These are phyloP conservation scores for Phytopythium ostracodes DNA, from an alignment of 352 stramenopile genomes.

Conservation along the genomic window DNA sequence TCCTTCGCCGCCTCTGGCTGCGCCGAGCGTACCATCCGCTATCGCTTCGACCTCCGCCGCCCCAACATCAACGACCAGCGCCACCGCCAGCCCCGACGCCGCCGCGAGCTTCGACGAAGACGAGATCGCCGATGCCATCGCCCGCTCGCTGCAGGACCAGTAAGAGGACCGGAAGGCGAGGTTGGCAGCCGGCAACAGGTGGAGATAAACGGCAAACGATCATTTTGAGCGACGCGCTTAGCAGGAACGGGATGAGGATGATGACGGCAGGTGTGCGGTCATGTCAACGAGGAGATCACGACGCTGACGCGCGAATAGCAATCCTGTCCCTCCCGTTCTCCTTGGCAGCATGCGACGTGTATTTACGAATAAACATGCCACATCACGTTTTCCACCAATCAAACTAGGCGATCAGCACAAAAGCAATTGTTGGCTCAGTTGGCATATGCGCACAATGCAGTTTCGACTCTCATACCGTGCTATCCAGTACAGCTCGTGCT, in stretches of 20 bases:
- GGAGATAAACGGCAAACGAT: too few species aligned
- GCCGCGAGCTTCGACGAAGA: slow-evolving; percentile 59
- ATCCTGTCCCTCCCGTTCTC: not conserved
- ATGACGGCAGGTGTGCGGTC: not conserved
- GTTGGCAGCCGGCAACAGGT: not conserved
- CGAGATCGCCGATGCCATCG: slow-evolving; percentile 75
- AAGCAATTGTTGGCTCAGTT: not conserved
- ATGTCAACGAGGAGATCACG: not conserved
- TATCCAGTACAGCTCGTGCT: slow-evolving; percentile 9
- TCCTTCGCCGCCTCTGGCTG: slow-evolving; percentile 8
- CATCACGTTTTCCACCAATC: too few species aligned
- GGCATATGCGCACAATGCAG: not conserved
- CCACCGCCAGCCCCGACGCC: not conserved
- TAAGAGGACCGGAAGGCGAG: slow-evolving; percentile 11
- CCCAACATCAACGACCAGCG: slow-evolving; percentile 10
- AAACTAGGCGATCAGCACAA: slow-evolving; percentile 14
- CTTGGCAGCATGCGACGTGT: too few species aligned
- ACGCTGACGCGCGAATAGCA: slow-evolving; percentile 12
- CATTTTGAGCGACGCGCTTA: not conserved
- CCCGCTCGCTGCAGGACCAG: slow-evolving; percentile 71
- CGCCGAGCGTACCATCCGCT: slow-evolving; percentile 3
- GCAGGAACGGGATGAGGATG: not conserved
- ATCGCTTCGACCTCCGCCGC: not conserved
- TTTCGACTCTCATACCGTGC: not conserved
- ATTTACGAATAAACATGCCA: slow-evolving; percentile 1